A percentile compares a stretch with the other conserved stretches of the same genome.
Conservation (phyloP, 1,284 basidiomycete genomes). For the Apiotrichum siamense region DNA sequence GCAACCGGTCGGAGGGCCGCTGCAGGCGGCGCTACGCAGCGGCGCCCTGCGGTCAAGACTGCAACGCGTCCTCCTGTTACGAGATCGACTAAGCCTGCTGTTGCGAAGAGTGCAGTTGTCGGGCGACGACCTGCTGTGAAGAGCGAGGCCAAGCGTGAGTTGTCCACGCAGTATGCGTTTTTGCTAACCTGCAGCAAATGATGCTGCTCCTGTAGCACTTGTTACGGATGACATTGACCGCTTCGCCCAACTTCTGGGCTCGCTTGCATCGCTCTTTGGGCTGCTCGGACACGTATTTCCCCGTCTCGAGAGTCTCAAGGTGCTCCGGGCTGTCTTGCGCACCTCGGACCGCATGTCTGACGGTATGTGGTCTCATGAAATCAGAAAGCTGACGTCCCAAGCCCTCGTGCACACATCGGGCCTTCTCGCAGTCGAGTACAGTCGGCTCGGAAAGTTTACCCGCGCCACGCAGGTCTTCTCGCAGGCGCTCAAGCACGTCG, state of each 20-base stretch:
- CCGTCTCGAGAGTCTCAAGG: constrained; percentile 50
- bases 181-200: not conserved
- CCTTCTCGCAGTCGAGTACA: constrained; percentile 68
- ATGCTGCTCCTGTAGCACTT: not conserved
- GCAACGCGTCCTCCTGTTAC: not conserved
- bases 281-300: constrained; percentile 53
- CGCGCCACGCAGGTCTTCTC: constrained; percentile 61
- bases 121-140: not conserved
- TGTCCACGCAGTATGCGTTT: no score
- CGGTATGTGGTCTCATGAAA: constrained; percentile 9
- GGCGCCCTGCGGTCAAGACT: not conserved
- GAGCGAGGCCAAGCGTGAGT: not conserved
- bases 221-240: constrained; percentile 53
- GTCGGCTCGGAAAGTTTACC: constrained; percentile 64
- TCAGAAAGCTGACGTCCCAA: constrained; percentile 33
- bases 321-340: constrained; percentile 56
- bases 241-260: constrained; percentile 48
- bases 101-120: no score
- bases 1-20: not conserved
- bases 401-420: constrained; percentile 62
- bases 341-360: constrained; percentile 48
- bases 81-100: not conserved
- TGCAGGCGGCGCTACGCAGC: not conserved
- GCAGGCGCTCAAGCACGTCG: constrained; percentile 52
- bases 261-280: constrained; percentile 60